Evolutionary conservation across 2,329 filamentous ascomycete genomes (phyloP).

Genomic region (Fulvia fulva): DNA sequence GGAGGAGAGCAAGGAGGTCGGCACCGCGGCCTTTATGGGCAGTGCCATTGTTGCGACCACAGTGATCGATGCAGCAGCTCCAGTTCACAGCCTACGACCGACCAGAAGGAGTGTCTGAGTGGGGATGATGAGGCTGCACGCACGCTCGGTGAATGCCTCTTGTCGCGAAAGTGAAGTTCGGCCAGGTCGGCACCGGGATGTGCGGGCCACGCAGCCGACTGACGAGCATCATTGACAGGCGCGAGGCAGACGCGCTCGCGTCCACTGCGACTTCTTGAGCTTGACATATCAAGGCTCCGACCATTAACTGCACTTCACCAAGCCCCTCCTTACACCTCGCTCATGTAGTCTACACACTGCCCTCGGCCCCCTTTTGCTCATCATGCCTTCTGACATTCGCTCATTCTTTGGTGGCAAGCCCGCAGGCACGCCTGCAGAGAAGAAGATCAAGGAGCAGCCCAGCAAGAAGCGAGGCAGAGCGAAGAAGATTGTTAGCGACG

Average conservation of each 20-base stretch:
- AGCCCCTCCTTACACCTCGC: background rate
- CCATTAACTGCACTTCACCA: background rate
- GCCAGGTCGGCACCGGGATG: background rate
- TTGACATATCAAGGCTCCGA: background rate
- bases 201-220: background rate
- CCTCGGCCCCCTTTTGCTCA: background rate
- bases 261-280: background rate
- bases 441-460: constrained; percentile 35
- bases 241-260: background rate
- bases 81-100: background rate
- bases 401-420: constrained; percentile 83
- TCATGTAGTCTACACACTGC: background rate
- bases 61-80: background rate
- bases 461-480: constrained; percentile 46
- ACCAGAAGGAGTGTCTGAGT: background rate
- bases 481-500: constrained; percentile 73
- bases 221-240: background rate
- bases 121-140: background rate
- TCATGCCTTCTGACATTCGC: constrained; percentile 81
- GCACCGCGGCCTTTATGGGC: constrained; percentile 1
- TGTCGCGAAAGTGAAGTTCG: background rate
- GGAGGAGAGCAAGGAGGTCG: constrained; percentile 25
- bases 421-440: constrained; percentile 47
- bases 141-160: background rate
- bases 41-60: background rate